A percentile compares a stretch with the other conserved stretches of the same genome.
These are phyloP conservation scores for Chloranthus sessilifolius DNA, from an alignment of 164 flowering plant genomes.

Conservation along the genomic window DNA sequence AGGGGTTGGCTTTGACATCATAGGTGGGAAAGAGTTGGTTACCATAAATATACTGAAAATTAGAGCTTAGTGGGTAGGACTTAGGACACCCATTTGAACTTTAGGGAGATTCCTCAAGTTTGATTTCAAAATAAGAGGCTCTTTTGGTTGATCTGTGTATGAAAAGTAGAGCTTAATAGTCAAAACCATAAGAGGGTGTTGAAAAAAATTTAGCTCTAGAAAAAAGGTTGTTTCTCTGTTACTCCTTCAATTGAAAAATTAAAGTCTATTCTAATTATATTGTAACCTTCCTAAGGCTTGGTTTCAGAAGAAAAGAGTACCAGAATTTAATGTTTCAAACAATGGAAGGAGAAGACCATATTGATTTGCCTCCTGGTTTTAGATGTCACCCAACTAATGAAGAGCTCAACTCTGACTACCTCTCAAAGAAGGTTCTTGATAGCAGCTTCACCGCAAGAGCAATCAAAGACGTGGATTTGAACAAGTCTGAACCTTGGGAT, in stretches of 20 bases:
- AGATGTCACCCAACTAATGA: conserved; percentile 93
- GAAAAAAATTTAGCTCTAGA: too few species aligned
- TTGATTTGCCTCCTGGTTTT: conserved; percentile 85
- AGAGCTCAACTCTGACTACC: conserved; percentile 80
- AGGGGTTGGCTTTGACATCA: too few species aligned
- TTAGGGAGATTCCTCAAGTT: not conserved
- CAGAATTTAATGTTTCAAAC: not conserved
- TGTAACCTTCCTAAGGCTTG: not conserved
- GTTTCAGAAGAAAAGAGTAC: not conserved
- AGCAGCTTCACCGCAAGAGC: conserved; percentile 51
- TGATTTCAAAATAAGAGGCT: conserved; percentile 5
- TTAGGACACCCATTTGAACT: conserved; percentile 17
- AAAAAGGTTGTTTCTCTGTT: too few species aligned
- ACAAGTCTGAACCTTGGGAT: conserved; percentile 98
- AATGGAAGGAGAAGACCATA: conserved; percentile 59
- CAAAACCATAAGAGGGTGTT: too few species aligned
- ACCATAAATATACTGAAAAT: too few species aligned
- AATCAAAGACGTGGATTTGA: conserved; percentile 86
- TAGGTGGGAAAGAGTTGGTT: too few species aligned
- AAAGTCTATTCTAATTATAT: not conserved
- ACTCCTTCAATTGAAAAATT: not conserved
- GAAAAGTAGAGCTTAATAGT: too few species aligned
- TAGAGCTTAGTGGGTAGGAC: too few species aligned
- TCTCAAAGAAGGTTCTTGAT: conserved; percentile 54
- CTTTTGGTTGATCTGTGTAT: too few species aligned